phyloP scores from a whole-genome alignment of 2,329 filamentous ascomycete genomes.

The Neospermospora avenae region DNA sequence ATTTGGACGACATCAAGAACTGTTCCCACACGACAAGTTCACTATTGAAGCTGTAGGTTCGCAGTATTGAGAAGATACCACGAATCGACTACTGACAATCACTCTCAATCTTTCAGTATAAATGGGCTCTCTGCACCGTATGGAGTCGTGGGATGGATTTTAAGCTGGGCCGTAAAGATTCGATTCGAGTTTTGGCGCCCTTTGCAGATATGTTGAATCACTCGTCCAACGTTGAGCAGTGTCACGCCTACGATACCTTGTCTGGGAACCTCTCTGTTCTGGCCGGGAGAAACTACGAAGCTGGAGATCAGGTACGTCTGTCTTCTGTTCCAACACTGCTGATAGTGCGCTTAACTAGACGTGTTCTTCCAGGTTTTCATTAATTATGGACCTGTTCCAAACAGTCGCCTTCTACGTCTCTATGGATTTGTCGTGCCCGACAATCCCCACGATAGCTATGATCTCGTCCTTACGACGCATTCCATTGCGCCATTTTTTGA shows the following conservation, averaged over 20 bases:
- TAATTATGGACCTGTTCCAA: slow-evolving; percentile 13
- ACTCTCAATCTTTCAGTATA: slow-evolving; percentile 13
- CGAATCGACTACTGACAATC: slow-evolving; percentile 11
- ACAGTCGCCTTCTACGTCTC: slow-evolving; percentile 14
- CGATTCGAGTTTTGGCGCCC: slow-evolving; percentile 14
- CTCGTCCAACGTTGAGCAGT: slow-evolving; percentile 13
- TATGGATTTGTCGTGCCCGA: slow-evolving; percentile 14
- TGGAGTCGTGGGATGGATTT: slow-evolving; percentile 16
- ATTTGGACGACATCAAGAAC: slow-evolving; percentile 14
- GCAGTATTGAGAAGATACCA: slow-evolving; percentile 8
- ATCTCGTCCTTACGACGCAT: slow-evolving; percentile 14
- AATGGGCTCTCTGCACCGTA: slow-evolving; percentile 15
- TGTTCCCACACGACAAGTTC: slow-evolving; percentile 14
- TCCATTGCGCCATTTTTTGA: slow-evolving; percentile 14
- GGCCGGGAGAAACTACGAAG: slow-evolving; percentile 14
- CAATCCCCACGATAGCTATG: slow-evolving; percentile 13
- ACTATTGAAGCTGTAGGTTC: slow-evolving; percentile 14
- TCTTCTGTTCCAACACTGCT: slow-evolving; percentile 8
- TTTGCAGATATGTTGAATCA: slow-evolving; percentile 15
- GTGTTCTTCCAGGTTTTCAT: slow-evolving; percentile 14
- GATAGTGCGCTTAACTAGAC: slow-evolving; percentile 9
- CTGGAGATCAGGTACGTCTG: slow-evolving; percentile 12
- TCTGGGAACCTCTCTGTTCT: slow-evolving; percentile 16
- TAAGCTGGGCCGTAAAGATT: slow-evolving; percentile 11
- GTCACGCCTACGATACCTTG: slow-evolving; percentile 13